Percentiles rank a stretch among this genome's conserved stretches.
These are phyloP conservation scores for Cyclotella kingstonii DNA, from an alignment of 108 stramenopile species.

Conservation along the genomic window DNA sequence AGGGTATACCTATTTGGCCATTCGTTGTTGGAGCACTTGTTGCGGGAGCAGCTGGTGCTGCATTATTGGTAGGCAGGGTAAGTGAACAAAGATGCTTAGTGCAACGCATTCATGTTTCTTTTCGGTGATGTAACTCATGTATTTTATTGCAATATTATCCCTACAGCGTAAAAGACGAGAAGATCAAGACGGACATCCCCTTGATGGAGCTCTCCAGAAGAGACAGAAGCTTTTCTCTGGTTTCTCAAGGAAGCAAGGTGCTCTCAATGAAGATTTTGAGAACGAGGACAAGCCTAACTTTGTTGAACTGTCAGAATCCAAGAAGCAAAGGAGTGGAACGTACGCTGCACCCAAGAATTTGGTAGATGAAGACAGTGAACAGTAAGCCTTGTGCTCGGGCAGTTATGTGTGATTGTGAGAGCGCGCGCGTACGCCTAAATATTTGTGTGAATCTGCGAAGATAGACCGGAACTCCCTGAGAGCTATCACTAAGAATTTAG, in stretches of 20 bases:
- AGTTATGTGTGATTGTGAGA: no score
- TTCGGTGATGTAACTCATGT: background rate
- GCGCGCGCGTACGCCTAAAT: no score
- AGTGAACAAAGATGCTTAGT: no score
- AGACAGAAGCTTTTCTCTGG: background rate
- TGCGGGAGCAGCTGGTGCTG: slow-evolving; percentile 11
- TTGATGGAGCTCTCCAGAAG: slow-evolving; percentile 5
- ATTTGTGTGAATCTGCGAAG: no score
- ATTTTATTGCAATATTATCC: background rate
- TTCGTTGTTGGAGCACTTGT: slow-evolving; percentile 9
- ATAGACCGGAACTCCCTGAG: no score
- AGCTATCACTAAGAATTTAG: no score
- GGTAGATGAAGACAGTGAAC: no score
- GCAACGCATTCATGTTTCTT: background rate
- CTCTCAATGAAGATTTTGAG: slow-evolving; percentile 2
- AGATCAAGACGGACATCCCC: background rate
- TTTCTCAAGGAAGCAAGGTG: background rate
- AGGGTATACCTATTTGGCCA: slow-evolving; percentile 9
- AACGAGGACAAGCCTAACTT: slow-evolving; percentile 10
- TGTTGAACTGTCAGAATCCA: no score
- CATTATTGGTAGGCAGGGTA: slow-evolving; percentile 8
- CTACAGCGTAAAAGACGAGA: slow-evolving; percentile 1
- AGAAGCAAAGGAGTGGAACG: no score
- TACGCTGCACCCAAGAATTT: no score
- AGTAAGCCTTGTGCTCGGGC: no score